A percentile compares a stretch with the other conserved stretches of the same genome.
These are phyloP conservation scores for Metschnikowia anglica DNA, from an alignment of 805 yeast genomes.

Conservation along the genomic window DNA sequence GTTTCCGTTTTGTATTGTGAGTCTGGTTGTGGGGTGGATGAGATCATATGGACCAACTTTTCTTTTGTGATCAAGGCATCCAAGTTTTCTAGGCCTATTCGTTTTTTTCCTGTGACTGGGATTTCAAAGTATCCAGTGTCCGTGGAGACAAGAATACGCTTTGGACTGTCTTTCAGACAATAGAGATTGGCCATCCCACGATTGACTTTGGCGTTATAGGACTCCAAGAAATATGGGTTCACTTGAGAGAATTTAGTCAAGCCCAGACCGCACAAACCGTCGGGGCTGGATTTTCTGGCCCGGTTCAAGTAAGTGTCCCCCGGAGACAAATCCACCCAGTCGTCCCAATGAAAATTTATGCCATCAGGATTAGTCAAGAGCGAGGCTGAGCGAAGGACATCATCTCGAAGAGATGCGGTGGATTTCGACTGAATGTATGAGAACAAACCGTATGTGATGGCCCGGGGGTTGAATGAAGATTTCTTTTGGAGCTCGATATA, in stretches of 20 bases:
- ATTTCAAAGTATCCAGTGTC: slow-evolving; percentile 28
- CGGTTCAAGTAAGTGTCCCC: slow-evolving; percentile 23
- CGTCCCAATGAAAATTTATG: slow-evolving; percentile 42
- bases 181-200: slow-evolving; percentile 37
- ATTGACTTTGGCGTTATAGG: slow-evolving; percentile 31
- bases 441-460: slow-evolving; percentile 12
- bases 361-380: slow-evolving; percentile 20
- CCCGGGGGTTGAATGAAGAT: slow-evolving; percentile 30
- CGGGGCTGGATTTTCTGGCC: slow-evolving; percentile 18
- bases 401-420: neutral
- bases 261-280: slow-evolving; percentile 27
- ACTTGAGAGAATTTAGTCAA: slow-evolving; percentile 27
- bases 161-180: slow-evolving; percentile 32
- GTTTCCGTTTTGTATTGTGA: neutral
- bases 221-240: slow-evolving; percentile 36
- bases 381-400: slow-evolving; percentile 1
- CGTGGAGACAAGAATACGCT: slow-evolving; percentile 25
- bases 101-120: slow-evolving; percentile 28
- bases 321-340: slow-evolving; percentile 35
- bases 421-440: slow-evolving; percentile 12
- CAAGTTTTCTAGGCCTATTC: slow-evolving; percentile 20
- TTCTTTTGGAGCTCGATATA: slow-evolving; percentile 26
- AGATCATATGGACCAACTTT: slow-evolving; percentile 6
- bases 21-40: neutral
- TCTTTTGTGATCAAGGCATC: slow-evolving; percentile 2